Evolutionary conservation across 139 green algal species (phyloP).

Genomic region (Dunaliella primolecta): DNA sequence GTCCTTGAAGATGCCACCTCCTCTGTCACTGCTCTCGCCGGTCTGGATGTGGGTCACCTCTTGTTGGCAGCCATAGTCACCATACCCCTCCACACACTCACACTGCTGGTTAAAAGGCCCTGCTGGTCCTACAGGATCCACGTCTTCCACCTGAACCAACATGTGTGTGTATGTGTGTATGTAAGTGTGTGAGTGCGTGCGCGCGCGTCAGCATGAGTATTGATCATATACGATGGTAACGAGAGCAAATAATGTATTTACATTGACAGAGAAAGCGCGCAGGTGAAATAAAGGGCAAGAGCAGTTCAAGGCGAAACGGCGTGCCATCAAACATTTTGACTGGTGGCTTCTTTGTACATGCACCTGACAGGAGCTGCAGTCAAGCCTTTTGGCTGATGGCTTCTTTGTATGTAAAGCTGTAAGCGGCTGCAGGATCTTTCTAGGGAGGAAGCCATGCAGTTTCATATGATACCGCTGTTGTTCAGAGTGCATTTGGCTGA

Average conservation of each 20-base stretch:
- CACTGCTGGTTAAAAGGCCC: background rate
- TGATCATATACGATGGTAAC: background rate
- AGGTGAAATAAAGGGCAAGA: too few species aligned
- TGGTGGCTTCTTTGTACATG: too few species aligned
- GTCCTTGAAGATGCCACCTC: background rate
- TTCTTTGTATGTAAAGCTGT: too few species aligned
- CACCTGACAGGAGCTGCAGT: too few species aligned
- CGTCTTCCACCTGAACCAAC: background rate
- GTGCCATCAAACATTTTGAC: too few species aligned
- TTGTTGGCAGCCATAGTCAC: conserved; percentile 7
- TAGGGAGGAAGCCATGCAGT: too few species aligned
- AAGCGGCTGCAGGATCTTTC: too few species aligned
- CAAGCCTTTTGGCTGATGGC: too few species aligned
- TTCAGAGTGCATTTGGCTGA: too few species aligned
- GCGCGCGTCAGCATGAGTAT: background rate
- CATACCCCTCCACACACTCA: background rate
- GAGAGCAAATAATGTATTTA: background rate
- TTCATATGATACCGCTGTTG: too few species aligned
- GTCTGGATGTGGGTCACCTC: background rate
- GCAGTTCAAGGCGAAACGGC: too few species aligned
- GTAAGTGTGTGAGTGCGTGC: background rate
- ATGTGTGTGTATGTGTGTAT: background rate
- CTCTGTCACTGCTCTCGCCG: background rate
- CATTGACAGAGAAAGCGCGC: background rate
- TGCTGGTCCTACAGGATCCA: background rate